phyloP scores from a whole-genome alignment of 495 filamentous ascomycete species.

The Cenococcum geophilum region DNA sequence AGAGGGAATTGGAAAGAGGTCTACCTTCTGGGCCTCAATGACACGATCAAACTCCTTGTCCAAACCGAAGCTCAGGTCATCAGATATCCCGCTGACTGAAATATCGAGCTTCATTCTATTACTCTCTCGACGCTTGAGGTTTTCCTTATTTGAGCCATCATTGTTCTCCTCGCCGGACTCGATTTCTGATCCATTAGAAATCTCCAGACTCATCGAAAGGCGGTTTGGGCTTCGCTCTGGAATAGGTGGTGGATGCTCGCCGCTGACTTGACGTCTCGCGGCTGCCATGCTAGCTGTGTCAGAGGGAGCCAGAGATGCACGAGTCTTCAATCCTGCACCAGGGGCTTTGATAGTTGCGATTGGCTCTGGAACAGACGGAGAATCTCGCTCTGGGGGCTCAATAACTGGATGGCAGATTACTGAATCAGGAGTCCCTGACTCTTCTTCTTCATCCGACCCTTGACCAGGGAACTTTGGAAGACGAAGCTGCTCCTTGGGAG shows the following conservation, averaged over 20 bases:
- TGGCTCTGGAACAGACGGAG: conserved; percentile 67
- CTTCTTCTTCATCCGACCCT: conserved; percentile 49
- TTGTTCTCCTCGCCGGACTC: conserved; percentile 10
- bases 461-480: conserved; percentile 48
- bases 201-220: conserved; percentile 27
- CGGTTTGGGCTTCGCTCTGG: conserved; percentile 33
- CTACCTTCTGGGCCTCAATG: conserved; percentile 97
- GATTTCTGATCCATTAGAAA: conserved; percentile 20
- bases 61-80: conserved; percentile 71
- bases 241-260: conserved; percentile 38
- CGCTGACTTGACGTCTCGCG: conserved; percentile 76
- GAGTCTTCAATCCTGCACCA: conserved; percentile 81
- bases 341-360: conserved; percentile 86
- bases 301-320: conserved; percentile 77
- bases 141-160: conserved; percentile 38
- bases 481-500: conserved; percentile 52
- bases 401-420: conserved; percentile 73
- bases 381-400: conserved; percentile 41
- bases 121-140: conserved; percentile 45
- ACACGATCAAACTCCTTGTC: conserved; percentile 91
- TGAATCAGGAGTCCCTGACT: conserved; percentile 84
- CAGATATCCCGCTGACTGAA: conserved; percentile 45
- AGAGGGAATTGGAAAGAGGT: conserved; percentile 46
- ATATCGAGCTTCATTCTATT: conserved; percentile 56
- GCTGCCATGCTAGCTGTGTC: conserved; percentile 86